Evolutionary conservation across 805 yeast species (phyloP).

Genomic region (Myxozyma mucilagina): DNA sequence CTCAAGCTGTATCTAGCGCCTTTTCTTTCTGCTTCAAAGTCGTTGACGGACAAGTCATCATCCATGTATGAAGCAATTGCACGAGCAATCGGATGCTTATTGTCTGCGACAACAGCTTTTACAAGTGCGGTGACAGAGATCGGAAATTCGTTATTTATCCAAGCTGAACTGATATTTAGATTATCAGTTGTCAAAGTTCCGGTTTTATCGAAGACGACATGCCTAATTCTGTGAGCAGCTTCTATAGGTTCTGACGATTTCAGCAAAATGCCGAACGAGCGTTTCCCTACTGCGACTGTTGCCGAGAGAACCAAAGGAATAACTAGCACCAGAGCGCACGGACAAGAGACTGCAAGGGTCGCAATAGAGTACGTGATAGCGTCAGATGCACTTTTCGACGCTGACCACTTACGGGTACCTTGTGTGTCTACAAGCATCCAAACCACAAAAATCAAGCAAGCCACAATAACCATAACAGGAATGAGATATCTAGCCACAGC

Average conservation of each 20-base stretch:
- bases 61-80: slow-evolving; percentile 14
- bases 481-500: slow-evolving; percentile 66
- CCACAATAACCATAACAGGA: slow-evolving; percentile 60
- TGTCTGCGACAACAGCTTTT: slow-evolving; percentile 7
- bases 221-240: slow-evolving; percentile 9
- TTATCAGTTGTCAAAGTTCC: slow-evolving; percentile 29
- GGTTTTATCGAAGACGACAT: slow-evolving; percentile 32
- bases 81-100: slow-evolving; percentile 20
- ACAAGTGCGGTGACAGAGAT: slow-evolving; percentile 6
- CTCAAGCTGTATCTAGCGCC: not conserved
- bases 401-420: slow-evolving; percentile 39
- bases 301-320: slow-evolving; percentile 31
- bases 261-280: slow-evolving; percentile 17
- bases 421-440: slow-evolving; percentile 76
- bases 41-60: not conserved
- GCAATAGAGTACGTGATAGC: slow-evolving; percentile 26
- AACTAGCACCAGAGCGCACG: slow-evolving; percentile 33
- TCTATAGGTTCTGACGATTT: slow-evolving; percentile 21
- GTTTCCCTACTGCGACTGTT: slow-evolving; percentile 30
- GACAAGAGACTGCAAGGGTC: slow-evolving; percentile 27
- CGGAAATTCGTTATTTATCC: slow-evolving; percentile 2
- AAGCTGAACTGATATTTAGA: slow-evolving; percentile 1
- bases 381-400: slow-evolving; percentile 2
- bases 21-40: too few relatives aligned
- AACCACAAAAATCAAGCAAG: slow-evolving; percentile 53